Conservation (phyloP, 2,329 filamentous ascomycete species). For the Monosporascus sp. region DNA sequence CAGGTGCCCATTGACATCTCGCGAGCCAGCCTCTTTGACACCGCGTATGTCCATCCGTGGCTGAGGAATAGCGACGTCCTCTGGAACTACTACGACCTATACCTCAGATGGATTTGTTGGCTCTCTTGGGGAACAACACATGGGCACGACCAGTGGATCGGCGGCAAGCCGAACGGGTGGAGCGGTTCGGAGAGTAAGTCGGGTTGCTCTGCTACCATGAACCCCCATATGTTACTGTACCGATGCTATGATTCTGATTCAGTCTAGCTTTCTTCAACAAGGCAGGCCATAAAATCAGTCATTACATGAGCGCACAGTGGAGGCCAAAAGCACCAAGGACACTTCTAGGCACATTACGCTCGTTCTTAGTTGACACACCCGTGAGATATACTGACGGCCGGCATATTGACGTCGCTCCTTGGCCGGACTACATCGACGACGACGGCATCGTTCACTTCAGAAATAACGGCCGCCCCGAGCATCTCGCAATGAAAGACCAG, state of each 20-base stretch:
- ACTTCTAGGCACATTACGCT: slow-evolving; percentile 30
- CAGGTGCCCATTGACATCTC: slow-evolving; percentile 44
- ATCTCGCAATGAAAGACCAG: slow-evolving; percentile 18
- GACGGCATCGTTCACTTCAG: slow-evolving; percentile 33
- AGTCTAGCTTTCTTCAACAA: slow-evolving; percentile 34
- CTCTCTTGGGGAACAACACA: slow-evolving; percentile 39
- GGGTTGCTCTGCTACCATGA: not conserved
- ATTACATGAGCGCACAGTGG: slow-evolving; percentile 14
- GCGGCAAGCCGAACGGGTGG: slow-evolving; percentile 34
- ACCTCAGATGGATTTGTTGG: slow-evolving; percentile 38
- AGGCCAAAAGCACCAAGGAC: slow-evolving; percentile 24
- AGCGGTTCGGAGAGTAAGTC: slow-evolving; percentile 19
- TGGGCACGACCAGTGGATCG: slow-evolving; percentile 44
- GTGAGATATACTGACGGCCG: slow-evolving; percentile 33
- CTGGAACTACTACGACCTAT: slow-evolving; percentile 42
- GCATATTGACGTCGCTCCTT: slow-evolving; percentile 38
- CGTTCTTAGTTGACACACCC: slow-evolving; percentile 33
- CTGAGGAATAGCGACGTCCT: slow-evolving; percentile 37
- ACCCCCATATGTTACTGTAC: not conserved
- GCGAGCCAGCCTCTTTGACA: slow-evolving; percentile 45
- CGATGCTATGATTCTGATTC: not conserved
- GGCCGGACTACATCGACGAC: slow-evolving; percentile 34
- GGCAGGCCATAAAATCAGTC: slow-evolving; percentile 15
- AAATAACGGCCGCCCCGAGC: slow-evolving; percentile 23
- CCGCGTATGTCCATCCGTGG: slow-evolving; percentile 43